phyloP scores from a whole-genome alignment of 768 basidiomycete genomes.

The Serendipita sp. region DNA sequence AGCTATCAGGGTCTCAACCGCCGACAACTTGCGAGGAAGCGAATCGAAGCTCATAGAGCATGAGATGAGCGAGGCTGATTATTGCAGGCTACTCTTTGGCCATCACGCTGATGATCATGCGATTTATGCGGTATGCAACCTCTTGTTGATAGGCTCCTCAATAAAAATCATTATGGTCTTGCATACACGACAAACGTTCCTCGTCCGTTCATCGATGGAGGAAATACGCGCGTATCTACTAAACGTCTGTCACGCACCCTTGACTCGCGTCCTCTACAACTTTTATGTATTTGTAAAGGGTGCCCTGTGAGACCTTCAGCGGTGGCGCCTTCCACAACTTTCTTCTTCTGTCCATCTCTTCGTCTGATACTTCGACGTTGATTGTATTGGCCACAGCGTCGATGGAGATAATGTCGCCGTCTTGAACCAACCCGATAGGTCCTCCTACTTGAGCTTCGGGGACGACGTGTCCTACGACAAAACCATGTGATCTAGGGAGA shows the following conservation, averaged over 20 bases:
- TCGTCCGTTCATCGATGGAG: background rate
- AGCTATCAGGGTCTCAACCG: slow-evolving; percentile 52
- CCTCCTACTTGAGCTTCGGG: slow-evolving; percentile 93
- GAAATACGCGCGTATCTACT: slow-evolving; percentile 13
- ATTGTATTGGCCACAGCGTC: slow-evolving; percentile 80
- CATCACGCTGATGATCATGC: slow-evolving; percentile 1
- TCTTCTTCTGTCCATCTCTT: slow-evolving; percentile 61
- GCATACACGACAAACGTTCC: background rate
- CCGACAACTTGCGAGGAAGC: slow-evolving; percentile 71
- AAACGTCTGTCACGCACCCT: slow-evolving; percentile 83
- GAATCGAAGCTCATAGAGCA: slow-evolving; percentile 65
- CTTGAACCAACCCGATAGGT: slow-evolving; percentile 76
- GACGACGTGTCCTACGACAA: slow-evolving; percentile 92
- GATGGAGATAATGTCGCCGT: slow-evolving; percentile 76
- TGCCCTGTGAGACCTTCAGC: slow-evolving; percentile 66
- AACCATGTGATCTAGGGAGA: slow-evolving; percentile 68
- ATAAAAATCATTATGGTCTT: background rate
- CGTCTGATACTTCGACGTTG: slow-evolving; percentile 55
- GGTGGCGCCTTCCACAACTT: slow-evolving; percentile 69
- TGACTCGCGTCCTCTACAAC: slow-evolving; percentile 78
- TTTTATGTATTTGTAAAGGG: slow-evolving; percentile 79
- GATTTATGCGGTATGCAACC: background rate
- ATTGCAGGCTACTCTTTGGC: background rate
- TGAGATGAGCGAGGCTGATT: background rate
- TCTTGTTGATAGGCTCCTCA: background rate